Conservation (phyloP, 208 protist species). For the Acanthamoeba castellanii region DNA sequence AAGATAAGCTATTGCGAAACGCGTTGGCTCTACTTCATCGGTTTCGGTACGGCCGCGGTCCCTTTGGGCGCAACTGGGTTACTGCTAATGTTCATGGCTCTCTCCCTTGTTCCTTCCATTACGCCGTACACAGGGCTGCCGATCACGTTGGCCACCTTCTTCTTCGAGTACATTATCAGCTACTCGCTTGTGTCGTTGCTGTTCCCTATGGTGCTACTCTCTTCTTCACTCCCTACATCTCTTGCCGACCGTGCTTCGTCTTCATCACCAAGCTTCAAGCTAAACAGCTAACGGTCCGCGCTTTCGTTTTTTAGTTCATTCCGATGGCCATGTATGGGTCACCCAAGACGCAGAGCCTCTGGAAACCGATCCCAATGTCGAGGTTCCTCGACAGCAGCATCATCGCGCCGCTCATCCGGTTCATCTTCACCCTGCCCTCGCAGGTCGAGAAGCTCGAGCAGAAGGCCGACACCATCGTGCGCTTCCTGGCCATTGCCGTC, state of each 20-base stretch:
- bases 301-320: constrained; percentile 29
- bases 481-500: background rate
- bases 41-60: constrained; percentile 39
- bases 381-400: constrained; percentile 71
- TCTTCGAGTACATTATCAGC: constrained; percentile 69
- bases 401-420: constrained; percentile 43
- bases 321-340: constrained; percentile 66
- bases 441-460: constrained; percentile 12
- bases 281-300: background rate
- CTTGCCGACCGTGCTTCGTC: background rate
- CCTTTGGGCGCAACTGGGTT: background rate
- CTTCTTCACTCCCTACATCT: background rate
- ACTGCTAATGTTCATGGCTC: background rate
- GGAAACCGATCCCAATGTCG: constrained; percentile 67
- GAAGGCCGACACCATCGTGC: constrained; percentile 5
- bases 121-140: background rate
- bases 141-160: constrained; percentile 66
- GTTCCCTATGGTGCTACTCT: constrained; percentile 58
- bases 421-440: constrained; percentile 8
- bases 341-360: constrained; percentile 53
- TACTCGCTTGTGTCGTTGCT: constrained; percentile 66
- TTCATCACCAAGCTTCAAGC: background rate
- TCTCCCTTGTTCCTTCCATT: background rate
- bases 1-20: constrained; percentile 73
- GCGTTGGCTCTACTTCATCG: constrained; percentile 74